These are phyloP conservation scores for Phlyctochytrium bullatum DNA, from an alignment of 192 early-diverging fungal species.

Conservation along the genomic window DNA sequence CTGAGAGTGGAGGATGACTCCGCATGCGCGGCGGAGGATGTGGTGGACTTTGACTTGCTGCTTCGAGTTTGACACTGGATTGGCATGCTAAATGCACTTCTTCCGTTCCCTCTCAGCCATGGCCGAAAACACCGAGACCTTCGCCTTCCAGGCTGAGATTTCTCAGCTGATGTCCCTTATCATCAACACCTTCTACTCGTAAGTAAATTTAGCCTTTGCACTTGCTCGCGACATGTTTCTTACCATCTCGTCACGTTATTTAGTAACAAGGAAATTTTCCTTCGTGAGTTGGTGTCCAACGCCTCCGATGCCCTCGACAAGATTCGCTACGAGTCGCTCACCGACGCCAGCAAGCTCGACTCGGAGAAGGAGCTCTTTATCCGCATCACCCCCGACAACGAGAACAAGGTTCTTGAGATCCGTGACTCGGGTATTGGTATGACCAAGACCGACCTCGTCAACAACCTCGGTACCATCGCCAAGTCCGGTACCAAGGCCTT, in stretches of 20 bases:
- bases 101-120: too few relatives aligned
- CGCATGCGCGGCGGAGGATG: neutral
- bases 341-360: constrained; percentile 90
- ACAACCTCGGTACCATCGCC: constrained; percentile 99
- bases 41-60: neutral
- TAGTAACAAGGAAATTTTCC: constrained; percentile 85
- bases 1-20: neutral
- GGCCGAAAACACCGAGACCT: constrained; percentile 45
- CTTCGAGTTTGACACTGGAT: neutral
- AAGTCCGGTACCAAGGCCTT: constrained; percentile 99
- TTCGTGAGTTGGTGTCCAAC: constrained; percentile 97
- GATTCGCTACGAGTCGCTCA: constrained; percentile 96
- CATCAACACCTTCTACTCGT: constrained; percentile 98
- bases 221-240: neutral
- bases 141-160: constrained; percentile 99
- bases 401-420: constrained; percentile 83
- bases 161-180: constrained; percentile 98
- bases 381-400: constrained; percentile 84
- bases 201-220: constrained; percentile 4
- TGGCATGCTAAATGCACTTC: neutral
- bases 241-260: neutral
- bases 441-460: constrained; percentile 94
- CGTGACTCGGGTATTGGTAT: constrained; percentile 91
- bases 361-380: constrained; percentile 93
- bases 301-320: constrained; percentile 96